These are phyloP conservation scores for Colletotrichum brevisporum DNA, from an alignment of 2,329 filamentous ascomycete genomes.

Conservation along the genomic window DNA sequence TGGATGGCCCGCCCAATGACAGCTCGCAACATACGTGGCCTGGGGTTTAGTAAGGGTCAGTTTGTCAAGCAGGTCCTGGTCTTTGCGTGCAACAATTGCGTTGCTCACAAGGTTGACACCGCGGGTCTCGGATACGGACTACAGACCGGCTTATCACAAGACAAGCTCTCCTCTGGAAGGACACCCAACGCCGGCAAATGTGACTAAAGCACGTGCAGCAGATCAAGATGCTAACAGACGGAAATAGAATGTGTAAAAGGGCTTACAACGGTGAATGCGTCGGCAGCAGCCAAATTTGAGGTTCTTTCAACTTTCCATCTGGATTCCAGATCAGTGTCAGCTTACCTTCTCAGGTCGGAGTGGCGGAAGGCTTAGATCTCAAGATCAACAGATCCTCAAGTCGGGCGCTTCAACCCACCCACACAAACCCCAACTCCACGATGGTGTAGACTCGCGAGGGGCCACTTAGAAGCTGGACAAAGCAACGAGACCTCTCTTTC, in stretches of 20 bases:
- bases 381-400: neutral
- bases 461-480: neutral
- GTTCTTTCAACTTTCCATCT: neutral
- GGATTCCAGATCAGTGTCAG: neutral
- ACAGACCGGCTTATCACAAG: too few relatives aligned
- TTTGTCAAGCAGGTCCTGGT: neutral
- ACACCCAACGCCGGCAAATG: neutral
- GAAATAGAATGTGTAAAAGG: constrained; percentile 14
- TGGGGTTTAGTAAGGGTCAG: constrained; percentile 6
- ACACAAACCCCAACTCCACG: neutral
- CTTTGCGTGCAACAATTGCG: neutral
- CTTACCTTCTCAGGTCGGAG: constrained; percentile 7
- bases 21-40: constrained; percentile 18
- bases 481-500: neutral
- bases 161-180: too few relatives aligned
- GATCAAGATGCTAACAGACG: neutral
- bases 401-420: neutral
- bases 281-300: neutral
- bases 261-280: neutral
- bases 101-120: constrained; percentile 6
- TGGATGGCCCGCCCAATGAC: constrained; percentile 35
- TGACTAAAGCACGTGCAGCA: constrained; percentile 1
- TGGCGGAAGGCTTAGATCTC: constrained; percentile 6
- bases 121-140: too few relatives aligned
- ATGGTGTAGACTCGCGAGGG: neutral